phyloP scores from a whole-genome alignment of 1,284 basidiomycete genomes.

The Mycosarcoma maydis region DNA sequence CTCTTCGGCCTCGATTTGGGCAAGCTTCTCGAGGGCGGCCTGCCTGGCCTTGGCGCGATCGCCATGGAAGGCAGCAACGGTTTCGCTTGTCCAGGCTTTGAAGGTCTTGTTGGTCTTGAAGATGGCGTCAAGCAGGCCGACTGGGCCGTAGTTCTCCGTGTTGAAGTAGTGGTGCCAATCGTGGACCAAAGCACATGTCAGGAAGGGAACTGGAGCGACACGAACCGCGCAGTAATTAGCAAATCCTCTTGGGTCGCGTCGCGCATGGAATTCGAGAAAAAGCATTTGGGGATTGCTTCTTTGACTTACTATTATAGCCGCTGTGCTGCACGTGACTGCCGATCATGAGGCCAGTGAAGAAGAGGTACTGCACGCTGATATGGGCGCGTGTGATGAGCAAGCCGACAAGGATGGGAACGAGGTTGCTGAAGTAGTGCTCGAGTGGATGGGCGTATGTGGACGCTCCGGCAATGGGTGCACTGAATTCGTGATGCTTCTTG shows the following conservation, averaged over 20 bases:
- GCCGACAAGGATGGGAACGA: conserved; percentile 1
- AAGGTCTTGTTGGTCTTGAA: conserved; percentile 1
- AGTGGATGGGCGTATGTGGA: neutral
- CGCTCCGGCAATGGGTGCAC: conserved; percentile 1
- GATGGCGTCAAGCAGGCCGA: conserved; percentile 1
- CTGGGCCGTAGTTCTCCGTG: conserved; percentile 8
- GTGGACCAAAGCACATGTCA: conserved; percentile 3
- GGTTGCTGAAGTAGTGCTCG: conserved; percentile 6
- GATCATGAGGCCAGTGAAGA: neutral
- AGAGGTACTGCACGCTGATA: neutral
- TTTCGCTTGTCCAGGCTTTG: conserved; percentile 3
- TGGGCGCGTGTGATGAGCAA: neutral
- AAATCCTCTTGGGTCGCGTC: too few species aligned
- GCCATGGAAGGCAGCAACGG: conserved; percentile 3
- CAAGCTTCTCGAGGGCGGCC: conserved; percentile 5
- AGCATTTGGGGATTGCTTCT: neutral
- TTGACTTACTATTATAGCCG: conserved; percentile 4
- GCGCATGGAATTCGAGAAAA: too few species aligned
- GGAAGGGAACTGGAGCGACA: neutral
- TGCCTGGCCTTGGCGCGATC: conserved; percentile 3
- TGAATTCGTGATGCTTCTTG: conserved; percentile 12
- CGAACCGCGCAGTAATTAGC: too few species aligned
- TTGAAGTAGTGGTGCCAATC: conserved; percentile 5
- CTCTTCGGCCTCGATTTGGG: conserved; percentile 1
- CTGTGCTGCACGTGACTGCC: neutral